phyloP scores from a whole-genome alignment of 163 green algal species.

The Volvox carteri region DNA sequence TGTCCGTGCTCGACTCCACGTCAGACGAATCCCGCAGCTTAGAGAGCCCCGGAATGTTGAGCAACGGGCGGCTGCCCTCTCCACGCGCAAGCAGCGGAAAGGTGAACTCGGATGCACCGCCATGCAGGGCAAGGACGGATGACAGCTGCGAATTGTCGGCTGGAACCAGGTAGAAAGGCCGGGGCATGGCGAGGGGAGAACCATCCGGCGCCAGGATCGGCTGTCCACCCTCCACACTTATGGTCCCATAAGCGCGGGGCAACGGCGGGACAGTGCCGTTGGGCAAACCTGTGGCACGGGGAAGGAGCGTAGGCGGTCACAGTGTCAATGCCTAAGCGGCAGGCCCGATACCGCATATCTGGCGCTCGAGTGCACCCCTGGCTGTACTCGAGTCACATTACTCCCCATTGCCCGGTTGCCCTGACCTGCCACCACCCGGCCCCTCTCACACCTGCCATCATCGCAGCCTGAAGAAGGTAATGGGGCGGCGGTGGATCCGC shows the following conservation, averaged over 20 bases:
- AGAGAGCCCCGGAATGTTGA: slow-evolving; percentile 23
- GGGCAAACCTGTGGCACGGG: slow-evolving; percentile 12
- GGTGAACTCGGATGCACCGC: not conserved
- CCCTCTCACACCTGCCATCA: slow-evolving; percentile 13
- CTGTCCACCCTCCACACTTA: not conserved
- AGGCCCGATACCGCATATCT: no score
- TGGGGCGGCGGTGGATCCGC: slow-evolving; percentile 39
- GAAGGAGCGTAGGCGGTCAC: no score
- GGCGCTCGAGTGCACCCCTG: no score
- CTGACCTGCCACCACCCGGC: no score
- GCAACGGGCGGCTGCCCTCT: not conserved
- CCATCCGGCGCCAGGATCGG: not conserved
- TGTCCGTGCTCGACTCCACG: slow-evolving; percentile 48
- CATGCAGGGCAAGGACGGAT: not conserved
- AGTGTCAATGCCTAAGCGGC: no score
- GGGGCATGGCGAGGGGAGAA: slow-evolving; percentile 12
- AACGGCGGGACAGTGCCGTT: slow-evolving; percentile 5
- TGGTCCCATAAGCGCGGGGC: not conserved
- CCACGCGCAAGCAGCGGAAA: not conserved
- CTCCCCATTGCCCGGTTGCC: no score
- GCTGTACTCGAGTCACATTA: no score
- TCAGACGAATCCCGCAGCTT: slow-evolving; percentile 55
- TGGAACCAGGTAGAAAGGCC: slow-evolving; percentile 47
- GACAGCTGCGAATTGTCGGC: not conserved
- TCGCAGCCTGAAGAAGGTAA: slow-evolving; percentile 43